Percentiles rank a stretch among this genome's conserved stretches.
Conservation (phyloP, 176 grass and related monocot genomes). For the Carex scoparia region DNA sequence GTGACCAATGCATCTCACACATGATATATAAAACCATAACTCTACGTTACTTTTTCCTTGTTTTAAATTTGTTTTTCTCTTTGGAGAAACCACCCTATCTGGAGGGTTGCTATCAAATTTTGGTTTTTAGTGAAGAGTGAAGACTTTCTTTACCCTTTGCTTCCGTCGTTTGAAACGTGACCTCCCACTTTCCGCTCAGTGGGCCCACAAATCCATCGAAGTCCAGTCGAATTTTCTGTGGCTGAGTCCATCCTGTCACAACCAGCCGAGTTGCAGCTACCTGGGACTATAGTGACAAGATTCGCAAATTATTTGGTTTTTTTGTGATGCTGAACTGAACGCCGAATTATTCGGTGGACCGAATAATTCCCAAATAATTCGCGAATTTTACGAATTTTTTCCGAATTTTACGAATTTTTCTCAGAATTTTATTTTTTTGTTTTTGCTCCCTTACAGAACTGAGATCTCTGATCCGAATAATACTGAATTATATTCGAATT, state of each 20-base stretch:
- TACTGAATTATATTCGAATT: no score
- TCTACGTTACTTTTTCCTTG: background rate
- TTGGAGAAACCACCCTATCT: constrained; percentile 1
- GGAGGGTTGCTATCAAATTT: constrained; percentile 10
- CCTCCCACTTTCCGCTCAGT: constrained; percentile 12
- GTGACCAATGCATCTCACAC: constrained; percentile 14
- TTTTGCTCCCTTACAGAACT: no score
- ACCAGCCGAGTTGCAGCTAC: background rate
- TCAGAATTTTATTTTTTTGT: no score
- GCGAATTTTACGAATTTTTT: no score
- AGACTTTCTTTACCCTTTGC: constrained; percentile 10
- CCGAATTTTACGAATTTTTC: no score
- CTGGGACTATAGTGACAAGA: background rate
- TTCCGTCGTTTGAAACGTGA: constrained; percentile 20
- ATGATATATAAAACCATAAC: background rate
- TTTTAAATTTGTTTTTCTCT: background rate
- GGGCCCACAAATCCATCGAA: constrained; percentile 8
- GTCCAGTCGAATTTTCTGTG: background rate
- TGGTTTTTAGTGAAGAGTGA: constrained; percentile 24
- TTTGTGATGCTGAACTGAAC: no score
- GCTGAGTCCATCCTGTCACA: background rate
- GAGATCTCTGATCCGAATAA: no score
- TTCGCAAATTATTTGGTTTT: no score
- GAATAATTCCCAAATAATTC: no score
- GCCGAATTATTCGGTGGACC: no score